phyloP scores from a whole-genome alignment of 306 rosid genomes.

The Cyclanthera cordifolia region DNA sequence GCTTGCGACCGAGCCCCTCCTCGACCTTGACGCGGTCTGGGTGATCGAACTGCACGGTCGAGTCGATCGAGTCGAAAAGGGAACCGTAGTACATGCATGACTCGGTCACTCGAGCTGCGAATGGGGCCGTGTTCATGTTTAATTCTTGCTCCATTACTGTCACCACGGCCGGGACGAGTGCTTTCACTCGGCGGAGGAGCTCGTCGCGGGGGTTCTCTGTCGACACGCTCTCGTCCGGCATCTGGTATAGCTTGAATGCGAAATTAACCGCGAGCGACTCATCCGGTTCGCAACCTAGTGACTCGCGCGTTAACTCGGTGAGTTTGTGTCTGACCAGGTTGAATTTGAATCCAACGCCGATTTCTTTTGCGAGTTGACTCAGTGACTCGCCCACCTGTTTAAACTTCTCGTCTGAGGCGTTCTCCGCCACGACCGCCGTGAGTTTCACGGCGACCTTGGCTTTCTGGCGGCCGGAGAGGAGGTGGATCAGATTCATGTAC shows the following conservation, averaged over 20 bases:
- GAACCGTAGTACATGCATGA: constrained; percentile 40
- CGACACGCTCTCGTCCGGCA: constrained; percentile 88
- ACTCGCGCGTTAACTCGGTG: constrained; percentile 61
- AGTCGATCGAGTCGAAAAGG: constrained; percentile 47
- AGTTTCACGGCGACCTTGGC: constrained; percentile 29
- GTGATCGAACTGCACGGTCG: constrained; percentile 10
- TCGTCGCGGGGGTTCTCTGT: constrained; percentile 82
- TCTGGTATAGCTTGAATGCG: constrained; percentile 53
- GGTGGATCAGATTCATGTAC: constrained; percentile 36
- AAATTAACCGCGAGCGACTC: constrained; percentile 59
- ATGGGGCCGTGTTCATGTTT: constrained; percentile 81
- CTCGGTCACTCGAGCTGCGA: constrained; percentile 58
- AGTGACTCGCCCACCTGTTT: constrained; percentile 25
- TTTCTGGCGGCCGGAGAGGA: constrained; percentile 29
- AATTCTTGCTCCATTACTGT: constrained; percentile 67
- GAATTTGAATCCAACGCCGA: constrained; percentile 34
- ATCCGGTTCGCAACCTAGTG: constrained; percentile 43
- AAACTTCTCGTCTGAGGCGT: constrained; percentile 30
- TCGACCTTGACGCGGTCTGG: constrained; percentile 42
- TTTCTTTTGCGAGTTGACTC: constrained; percentile 20
- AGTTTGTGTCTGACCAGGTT: constrained; percentile 23
- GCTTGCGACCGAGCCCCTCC: constrained; percentile 51
- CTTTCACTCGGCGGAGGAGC: constrained; percentile 70
- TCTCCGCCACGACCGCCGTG: constrained; percentile 32
- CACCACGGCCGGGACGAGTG: constrained; percentile 50